Evolutionary conservation across 1,139 yeast species (phyloP).

Genomic region (Taiozyma sp.): DNA sequence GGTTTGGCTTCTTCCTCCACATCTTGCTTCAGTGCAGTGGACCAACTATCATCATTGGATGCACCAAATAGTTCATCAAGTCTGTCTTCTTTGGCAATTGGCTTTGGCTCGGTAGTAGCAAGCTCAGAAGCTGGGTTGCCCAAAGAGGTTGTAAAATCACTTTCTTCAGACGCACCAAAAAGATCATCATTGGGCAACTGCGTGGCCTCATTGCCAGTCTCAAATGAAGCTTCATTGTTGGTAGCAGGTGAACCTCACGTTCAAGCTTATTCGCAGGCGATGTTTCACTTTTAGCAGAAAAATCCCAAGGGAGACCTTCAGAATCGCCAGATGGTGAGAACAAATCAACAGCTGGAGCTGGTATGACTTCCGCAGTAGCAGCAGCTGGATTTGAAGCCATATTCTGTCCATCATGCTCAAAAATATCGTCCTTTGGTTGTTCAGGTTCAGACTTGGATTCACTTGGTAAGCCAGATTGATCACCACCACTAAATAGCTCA

Average conservation of each 20-base stretch:
- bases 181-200: neutral
- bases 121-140: neutral
- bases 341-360: neutral
- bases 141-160: neutral
- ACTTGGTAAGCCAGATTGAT: neutral
- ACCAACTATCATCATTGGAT: conserved; percentile 1
- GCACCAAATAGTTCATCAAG: conserved; percentile 1
- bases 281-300: neutral
- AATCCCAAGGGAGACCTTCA: conserved; percentile 1
- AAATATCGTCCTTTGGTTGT: neutral
- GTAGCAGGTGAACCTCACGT: neutral
- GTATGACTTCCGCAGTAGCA: neutral
- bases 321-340: neutral
- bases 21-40: neutral
- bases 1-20: neutral
- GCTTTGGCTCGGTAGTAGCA: neutral
- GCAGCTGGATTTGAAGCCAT: neutral
- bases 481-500: neutral
- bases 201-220: neutral
- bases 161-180: neutral
- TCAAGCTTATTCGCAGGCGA: neutral
- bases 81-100: neutral
- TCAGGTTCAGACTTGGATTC: neutral
- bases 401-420: neutral
- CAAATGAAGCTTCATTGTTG: neutral